phyloP scores from a whole-genome alignment of 805 yeast genomes.

The Hanseniaspora pseudoguilliermondii region DNA sequence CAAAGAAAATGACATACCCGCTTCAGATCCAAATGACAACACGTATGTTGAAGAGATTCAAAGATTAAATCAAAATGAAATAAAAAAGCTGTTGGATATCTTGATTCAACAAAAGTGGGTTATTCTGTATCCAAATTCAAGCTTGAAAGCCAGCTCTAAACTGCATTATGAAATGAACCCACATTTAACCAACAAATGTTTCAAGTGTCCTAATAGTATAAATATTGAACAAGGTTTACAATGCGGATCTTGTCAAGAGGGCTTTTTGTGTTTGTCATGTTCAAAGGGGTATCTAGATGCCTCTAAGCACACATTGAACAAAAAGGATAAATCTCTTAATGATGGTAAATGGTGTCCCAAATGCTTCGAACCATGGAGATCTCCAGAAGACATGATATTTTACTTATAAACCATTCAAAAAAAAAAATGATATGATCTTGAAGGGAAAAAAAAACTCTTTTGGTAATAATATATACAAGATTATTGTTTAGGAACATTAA shows the following conservation, averaged over 20 bases:
- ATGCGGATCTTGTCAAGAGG: slow-evolving; percentile 1
- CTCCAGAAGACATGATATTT: background rate
- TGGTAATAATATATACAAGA: background rate
- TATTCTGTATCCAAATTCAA: background rate
- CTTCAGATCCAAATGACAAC: background rate
- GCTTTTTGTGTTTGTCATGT: background rate
- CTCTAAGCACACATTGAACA: background rate
- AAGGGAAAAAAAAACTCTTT: too few relatives aligned
- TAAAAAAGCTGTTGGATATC: background rate
- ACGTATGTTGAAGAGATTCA: background rate
- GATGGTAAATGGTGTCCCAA: slow-evolving; percentile 12
- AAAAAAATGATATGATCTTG: background rate
- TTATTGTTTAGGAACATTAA: slow-evolving; percentile 7
- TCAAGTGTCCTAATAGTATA: background rate
- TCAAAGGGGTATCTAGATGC: background rate
- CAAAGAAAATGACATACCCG: background rate
- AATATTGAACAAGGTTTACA: background rate
- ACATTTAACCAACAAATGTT: background rate
- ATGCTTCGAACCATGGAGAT: slow-evolving; percentile 6
- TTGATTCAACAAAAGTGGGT: slow-evolving; percentile 6
- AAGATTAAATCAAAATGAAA: background rate
- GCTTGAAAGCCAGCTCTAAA: background rate
- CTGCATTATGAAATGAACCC: background rate
- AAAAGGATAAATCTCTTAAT: background rate
- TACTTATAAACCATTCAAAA: background rate